A percentile compares a stretch with the other conserved stretches of the same genome.
phyloP scores from a whole-genome alignment of 805 yeast species.

The Priceomyces castillae region DNA sequence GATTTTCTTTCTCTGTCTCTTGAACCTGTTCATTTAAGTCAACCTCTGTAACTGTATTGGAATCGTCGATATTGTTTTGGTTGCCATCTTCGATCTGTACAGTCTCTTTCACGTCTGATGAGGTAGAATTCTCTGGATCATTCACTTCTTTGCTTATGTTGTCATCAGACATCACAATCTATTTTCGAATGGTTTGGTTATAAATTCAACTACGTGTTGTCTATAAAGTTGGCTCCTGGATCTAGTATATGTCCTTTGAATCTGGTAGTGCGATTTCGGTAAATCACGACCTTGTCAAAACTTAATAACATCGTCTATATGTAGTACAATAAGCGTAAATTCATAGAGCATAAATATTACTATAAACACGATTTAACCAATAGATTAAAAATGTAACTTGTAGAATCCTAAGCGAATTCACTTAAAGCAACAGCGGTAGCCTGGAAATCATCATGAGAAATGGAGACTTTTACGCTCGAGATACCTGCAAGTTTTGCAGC shows the following conservation, averaged over 20 bases:
- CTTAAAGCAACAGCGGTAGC: constrained; percentile 95
- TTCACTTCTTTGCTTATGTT: neutral
- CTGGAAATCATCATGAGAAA: constrained; percentile 95
- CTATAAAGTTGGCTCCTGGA: constrained; percentile 15
- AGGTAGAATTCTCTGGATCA: neutral
- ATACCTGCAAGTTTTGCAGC: constrained; percentile 75
- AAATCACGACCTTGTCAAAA: neutral
- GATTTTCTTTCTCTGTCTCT: neutral
- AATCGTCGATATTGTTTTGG: neutral
- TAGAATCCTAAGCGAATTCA: constrained; percentile 36
- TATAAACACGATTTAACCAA: neutral
- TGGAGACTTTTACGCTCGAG: constrained; percentile 74
- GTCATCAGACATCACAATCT: constrained; percentile 7
- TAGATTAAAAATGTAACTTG: too few species aligned
- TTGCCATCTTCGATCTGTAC: neutral
- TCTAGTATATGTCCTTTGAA: neutral
- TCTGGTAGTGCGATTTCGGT: neutral
- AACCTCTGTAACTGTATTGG: neutral
- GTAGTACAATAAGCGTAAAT: neutral
- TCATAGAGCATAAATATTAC: neutral
- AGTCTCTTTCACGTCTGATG: neutral
- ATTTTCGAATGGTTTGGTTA: neutral
- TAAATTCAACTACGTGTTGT: neutral
- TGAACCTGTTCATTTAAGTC: neutral
- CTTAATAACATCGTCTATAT: neutral